Evolutionary conservation across 257 asterid species (phyloP).

Genomic region (Nicotiana obtusifolia): DNA sequence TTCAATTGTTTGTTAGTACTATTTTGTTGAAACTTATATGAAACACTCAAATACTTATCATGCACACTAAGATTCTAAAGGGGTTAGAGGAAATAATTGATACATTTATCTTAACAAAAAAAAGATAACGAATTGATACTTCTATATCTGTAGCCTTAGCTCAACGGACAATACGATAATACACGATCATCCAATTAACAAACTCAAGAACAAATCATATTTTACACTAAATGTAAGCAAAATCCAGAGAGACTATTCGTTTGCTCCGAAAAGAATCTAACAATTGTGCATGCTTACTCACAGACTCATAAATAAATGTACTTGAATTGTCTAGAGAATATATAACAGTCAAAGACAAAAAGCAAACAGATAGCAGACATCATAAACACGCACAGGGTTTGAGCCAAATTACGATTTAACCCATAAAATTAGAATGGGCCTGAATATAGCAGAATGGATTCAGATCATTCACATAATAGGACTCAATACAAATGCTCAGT

Average conservation of each 20-base stretch:
- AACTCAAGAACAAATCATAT: not conserved
- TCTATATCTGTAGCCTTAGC: no score
- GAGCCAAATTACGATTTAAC: no score
- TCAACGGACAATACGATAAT: not conserved
- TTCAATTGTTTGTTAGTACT: not conserved
- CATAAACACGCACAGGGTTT: not conserved
- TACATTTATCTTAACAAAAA: no score
- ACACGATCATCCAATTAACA: not conserved
- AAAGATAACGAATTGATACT: no score
- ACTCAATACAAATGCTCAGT: no score
- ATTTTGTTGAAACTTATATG: not conserved
- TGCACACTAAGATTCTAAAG: not conserved
- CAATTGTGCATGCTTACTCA: not conserved
- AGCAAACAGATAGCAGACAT: not conserved
- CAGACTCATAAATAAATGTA: not conserved
- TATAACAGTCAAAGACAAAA: not conserved
- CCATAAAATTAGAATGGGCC: no score
- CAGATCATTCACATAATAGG: no score
- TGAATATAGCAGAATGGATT: no score
- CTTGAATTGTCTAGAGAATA: not conserved
- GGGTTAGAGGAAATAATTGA: no score
- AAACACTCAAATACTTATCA: not conserved
- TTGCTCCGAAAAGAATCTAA: no score
- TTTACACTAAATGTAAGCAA: not conserved
- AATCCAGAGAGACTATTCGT: not conserved